phyloP scores from a whole-genome alignment of 2,329 filamentous ascomycete genomes.

The Pseudocercospora pini-densiflorae region DNA sequence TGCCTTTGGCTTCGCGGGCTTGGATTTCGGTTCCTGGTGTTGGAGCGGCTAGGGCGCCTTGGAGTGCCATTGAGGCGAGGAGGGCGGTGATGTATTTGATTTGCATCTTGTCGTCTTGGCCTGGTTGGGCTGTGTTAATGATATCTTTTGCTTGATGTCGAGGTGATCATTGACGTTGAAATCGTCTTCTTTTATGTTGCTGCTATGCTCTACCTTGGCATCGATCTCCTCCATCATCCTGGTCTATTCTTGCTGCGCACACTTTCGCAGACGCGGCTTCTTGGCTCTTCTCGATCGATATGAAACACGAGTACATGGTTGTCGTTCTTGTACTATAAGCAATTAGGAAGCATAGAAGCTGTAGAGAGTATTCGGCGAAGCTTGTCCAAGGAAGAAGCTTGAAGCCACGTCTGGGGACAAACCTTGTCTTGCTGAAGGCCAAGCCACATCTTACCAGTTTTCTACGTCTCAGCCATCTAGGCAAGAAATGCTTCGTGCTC shows the following conservation, averaged over 20 bases:
- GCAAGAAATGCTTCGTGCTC: neutral
- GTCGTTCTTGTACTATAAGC: neutral
- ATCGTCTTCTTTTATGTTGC: neutral
- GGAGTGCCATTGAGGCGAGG: slow-evolving; percentile 10
- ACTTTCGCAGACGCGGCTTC: neutral
- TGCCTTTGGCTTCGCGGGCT: slow-evolving; percentile 1
- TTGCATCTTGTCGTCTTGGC: slow-evolving; percentile 8
- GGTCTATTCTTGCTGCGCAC: neutral
- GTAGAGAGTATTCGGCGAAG: neutral
- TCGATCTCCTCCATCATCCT: neutral
- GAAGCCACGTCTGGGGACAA: neutral
- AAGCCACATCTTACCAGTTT: slow-evolving; percentile 1
- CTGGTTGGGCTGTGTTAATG: neutral
- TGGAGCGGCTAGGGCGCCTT: slow-evolving; percentile 1
- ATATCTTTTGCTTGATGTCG: neutral
- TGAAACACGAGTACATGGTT: neutral
- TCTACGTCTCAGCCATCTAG: neutral
- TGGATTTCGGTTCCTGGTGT: neutral
- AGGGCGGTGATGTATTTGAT: slow-evolving; percentile 16
- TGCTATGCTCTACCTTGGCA: neutral
- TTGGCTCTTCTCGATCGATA: neutral
- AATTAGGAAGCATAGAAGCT: neutral
- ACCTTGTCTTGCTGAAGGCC: slow-evolving; percentile 4
- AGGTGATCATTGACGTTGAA: neutral
- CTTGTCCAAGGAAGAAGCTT: neutral